Conservation (phyloP, 768 basidiomycete genomes). For the Russula compacta region DNA sequence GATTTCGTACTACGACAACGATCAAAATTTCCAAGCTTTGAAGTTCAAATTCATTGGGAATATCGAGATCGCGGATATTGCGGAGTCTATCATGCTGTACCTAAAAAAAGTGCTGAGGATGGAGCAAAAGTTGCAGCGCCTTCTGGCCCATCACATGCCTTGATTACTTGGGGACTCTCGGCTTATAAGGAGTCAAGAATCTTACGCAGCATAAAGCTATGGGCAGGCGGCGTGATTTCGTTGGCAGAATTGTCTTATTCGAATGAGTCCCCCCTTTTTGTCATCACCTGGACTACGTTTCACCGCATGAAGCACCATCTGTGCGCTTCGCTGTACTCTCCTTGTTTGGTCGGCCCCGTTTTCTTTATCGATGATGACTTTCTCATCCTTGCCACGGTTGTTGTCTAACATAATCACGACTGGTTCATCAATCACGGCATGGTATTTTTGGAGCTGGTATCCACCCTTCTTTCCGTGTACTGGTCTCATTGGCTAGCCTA, state of each 20-base stretch:
- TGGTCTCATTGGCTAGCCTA: background rate
- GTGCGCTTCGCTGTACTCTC: background rate
- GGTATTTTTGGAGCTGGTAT: background rate
- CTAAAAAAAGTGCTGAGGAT: constrained; percentile 8
- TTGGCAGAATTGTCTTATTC: background rate
- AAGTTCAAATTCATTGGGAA: constrained; percentile 6
- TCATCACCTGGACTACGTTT: background rate
- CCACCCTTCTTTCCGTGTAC: background rate
- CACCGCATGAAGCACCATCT: background rate
- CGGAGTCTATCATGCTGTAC: constrained; percentile 7
- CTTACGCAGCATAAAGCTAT: too few species aligned
- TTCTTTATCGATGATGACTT: background rate
- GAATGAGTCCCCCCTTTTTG: background rate
- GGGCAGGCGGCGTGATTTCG: background rate
- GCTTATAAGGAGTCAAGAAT: background rate
- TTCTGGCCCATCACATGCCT: background rate
- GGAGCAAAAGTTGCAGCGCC: background rate
- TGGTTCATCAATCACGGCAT: background rate
- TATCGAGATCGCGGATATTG: constrained; percentile 1
- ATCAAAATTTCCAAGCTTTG: constrained; percentile 4
- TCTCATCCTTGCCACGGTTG: background rate
- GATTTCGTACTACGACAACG: background rate
- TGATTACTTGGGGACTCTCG: background rate
- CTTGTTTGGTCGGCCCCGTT: background rate
- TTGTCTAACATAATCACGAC: background rate